Base-by-base conservation (phyloP, 225 moss, liverwort and hornwort species). In the Thuidium tamariscinum region DNA sequence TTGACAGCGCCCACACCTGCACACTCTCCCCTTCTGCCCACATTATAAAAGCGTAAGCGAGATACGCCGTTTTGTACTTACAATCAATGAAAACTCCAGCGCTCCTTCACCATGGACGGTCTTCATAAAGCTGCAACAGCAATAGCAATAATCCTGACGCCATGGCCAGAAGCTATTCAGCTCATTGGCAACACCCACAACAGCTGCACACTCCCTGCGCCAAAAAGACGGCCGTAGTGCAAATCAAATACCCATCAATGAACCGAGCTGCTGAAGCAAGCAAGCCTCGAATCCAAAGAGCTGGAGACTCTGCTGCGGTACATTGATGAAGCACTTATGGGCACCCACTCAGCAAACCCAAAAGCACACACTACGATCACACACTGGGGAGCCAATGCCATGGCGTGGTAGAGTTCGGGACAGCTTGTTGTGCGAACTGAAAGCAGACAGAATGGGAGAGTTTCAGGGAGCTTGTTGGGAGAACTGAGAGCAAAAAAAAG, bases 251-350 rank as follows among this genome's bases (percentile, higher is more conserved):
- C 70, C 85, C 69, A 62, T 85, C 55, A 85, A 82, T 70, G 73
- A 77, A n/a, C 78, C 59, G 22, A 64, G 63, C 75, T 71, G 81
- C 69, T 72, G 71, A 59, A 68, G n/a, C 71, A 44, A 83, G 49
- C 49, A 44, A 52, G 65, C 41, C 36, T 23, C 63, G 54, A 90
- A 90, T 81, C 84, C 75, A 62, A 62, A 68, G 77, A 85, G 85
- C 88, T 85, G 82, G 55, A 49, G 27, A 72, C 69, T 81, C 49
- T 7, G n/a, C 76, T 68, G 80, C 86, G 46, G 54, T 34, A 71
- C 88, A 83, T 86, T 88, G 80, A 88, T 88, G 83, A 80, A 79
- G 83, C 85, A 67, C 74, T 88, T 34, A 15, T 10, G 29, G 51
- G 42, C 56, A 65, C 67, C 49, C 72, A 78, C 55, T 55, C 60